Evolutionary conservation across 2,329 filamentous ascomycete genomes (phyloP).

Genomic region (Exophiala alcalophila): DNA sequence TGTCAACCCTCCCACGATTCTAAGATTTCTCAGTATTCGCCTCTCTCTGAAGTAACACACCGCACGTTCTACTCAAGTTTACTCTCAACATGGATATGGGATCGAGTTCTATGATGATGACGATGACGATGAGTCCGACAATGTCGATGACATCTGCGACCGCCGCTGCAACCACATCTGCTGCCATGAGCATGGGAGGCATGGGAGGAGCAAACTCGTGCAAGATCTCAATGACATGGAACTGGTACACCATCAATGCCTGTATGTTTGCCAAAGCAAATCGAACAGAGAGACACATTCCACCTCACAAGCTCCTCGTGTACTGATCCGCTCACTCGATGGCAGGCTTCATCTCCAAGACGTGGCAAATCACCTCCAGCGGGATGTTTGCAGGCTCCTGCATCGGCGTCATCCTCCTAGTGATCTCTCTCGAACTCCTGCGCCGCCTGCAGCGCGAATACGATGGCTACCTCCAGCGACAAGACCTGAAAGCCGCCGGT

Average conservation of each 20-base stretch:
- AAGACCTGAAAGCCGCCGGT: constrained; percentile 24
- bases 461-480: constrained; percentile 54
- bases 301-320: constrained; percentile 50
- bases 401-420: constrained; percentile 72
- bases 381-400: constrained; percentile 77
- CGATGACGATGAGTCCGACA: background rate
- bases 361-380: constrained; percentile 70
- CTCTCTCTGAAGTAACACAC: too few relatives aligned
- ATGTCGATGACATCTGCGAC: background rate
- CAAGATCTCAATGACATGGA: constrained; percentile 65
- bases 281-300: too few relatives aligned
- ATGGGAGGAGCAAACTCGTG: constrained; percentile 32
- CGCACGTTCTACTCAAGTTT: too few relatives aligned
- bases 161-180: background rate
- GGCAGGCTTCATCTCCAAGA: constrained; percentile 62
- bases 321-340: constrained; percentile 37
- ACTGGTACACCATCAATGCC: constrained; percentile 69
- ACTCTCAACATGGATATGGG: constrained; percentile 1
- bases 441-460: constrained; percentile 70
- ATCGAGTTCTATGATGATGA: background rate
- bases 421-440: constrained; percentile 68
- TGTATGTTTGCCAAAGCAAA: too few relatives aligned
- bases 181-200: constrained; percentile 12
- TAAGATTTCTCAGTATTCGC: too few relatives aligned
- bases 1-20: too few relatives aligned